Evolutionary conservation across 345 rosid genomes (phyloP).

Genomic region (Mangifera indica): DNA sequence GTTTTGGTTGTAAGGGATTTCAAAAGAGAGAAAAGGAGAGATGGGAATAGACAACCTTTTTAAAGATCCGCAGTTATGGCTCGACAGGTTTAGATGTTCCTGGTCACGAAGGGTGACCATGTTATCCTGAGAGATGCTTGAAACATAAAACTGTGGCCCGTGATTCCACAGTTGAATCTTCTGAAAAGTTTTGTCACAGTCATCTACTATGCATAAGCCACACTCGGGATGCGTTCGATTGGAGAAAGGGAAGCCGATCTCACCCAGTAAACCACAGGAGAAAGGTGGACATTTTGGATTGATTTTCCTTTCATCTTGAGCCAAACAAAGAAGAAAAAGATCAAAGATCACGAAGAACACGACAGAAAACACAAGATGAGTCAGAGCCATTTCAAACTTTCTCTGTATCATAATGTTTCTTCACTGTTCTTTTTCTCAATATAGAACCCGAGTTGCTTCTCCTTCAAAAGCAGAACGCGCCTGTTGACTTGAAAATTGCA

Average conservation of each 20-base stretch:
- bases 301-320: background rate
- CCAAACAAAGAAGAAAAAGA: background rate
- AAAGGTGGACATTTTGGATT: background rate
- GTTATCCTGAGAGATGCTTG: slow-evolving; percentile 30
- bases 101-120: slow-evolving; percentile 26
- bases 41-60: slow-evolving; percentile 29
- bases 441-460: no score
- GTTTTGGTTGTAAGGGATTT: background rate
- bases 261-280: slow-evolving; percentile 27
- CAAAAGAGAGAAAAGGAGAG: slow-evolving; percentile 29
- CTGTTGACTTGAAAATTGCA: no score
- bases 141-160: slow-evolving; percentile 25
- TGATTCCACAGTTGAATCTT: slow-evolving; percentile 32
- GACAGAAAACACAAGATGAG: background rate
- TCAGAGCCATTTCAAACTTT: background rate
- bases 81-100: slow-evolving; percentile 9
- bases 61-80: slow-evolving; percentile 26
- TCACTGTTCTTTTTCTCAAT: no score
- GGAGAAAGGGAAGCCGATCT: slow-evolving; percentile 25
- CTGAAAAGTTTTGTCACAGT: slow-evolving; percentile 19
- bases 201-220: slow-evolving; percentile 28
- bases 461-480: background rate
- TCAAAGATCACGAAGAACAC: background rate
- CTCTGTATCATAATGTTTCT: no score
- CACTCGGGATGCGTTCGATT: slow-evolving; percentile 15